phyloP scores from a whole-genome alignment of 306 rosid genomes.

The Prunus armeniaca region DNA sequence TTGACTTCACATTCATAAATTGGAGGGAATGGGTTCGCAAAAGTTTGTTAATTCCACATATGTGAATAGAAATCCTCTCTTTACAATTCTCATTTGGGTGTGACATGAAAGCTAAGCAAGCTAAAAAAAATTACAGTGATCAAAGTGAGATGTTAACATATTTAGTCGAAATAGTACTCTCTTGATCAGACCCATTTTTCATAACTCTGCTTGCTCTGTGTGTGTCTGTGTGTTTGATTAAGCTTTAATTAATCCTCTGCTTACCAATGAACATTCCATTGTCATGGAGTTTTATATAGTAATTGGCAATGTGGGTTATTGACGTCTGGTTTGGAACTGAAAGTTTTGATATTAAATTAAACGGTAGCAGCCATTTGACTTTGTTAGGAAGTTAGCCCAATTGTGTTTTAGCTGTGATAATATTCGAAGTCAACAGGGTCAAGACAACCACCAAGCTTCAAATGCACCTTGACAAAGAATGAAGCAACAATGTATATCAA shows the following conservation, averaged over 20 bases:
- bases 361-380: background rate
- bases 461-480: background rate
- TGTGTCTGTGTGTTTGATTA: background rate
- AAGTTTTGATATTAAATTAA: background rate
- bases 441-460: background rate
- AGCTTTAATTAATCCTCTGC: background rate
- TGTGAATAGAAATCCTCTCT: too few species aligned
- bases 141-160: background rate
- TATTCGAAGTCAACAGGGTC: background rate
- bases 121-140: background rate
- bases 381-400: background rate
- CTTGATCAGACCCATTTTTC: too few species aligned
- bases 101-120: background rate
- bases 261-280: background rate
- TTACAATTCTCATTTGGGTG: background rate
- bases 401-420: background rate
- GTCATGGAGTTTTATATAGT: constrained; percentile 8
- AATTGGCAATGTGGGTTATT: background rate
- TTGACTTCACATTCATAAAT: too few species aligned
- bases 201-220: background rate
- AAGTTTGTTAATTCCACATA: too few species aligned
- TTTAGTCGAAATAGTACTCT: too few species aligned
- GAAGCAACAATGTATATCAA: background rate
- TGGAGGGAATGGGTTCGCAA: too few species aligned
- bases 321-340: background rate